Evolutionary conservation across 1,284 basidiomycete genomes (phyloP).

Genomic region (Cerioporus squamosus): DNA sequence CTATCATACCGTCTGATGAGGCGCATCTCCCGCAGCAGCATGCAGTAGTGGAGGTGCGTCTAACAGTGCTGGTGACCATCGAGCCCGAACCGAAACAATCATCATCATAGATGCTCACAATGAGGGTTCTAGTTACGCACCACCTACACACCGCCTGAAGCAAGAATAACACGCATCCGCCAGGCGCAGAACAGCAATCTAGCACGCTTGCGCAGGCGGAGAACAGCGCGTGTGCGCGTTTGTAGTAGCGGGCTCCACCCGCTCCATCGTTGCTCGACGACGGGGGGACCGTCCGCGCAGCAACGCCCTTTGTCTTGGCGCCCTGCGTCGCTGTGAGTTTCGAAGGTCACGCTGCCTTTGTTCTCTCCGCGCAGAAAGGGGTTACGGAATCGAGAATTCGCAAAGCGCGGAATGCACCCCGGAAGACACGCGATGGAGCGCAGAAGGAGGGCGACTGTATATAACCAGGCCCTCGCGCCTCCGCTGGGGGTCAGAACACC

Average conservation of each 20-base stretch:
- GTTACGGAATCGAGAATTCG: neutral
- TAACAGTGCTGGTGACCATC: neutral
- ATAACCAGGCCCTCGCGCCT: neutral
- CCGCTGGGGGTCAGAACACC: slow-evolving; percentile 5
- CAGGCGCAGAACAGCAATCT: neutral
- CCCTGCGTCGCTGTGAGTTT: no score
- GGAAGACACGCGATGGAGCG: neutral
- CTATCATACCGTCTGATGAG: no score
- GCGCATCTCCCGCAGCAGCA: no score
- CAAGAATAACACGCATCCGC: neutral
- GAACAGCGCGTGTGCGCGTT: neutral
- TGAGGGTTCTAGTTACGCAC: neutral
- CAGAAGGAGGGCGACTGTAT: slow-evolving; percentile 7
- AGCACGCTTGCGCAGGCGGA: neutral
- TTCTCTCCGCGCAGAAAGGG: no score
- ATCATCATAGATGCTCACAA: neutral
- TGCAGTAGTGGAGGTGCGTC: neutral
- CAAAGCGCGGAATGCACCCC: slow-evolving; percentile 2
- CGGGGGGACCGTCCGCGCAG: slow-evolving; percentile 7
- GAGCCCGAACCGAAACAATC: neutral
- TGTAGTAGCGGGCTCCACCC: slow-evolving; percentile 14
- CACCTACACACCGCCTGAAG: no score
- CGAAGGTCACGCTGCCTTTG: no score
- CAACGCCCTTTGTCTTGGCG: neutral
- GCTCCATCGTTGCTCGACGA: slow-evolving; percentile 24